Evolutionary conservation across 805 yeast genomes (phyloP), one percentile per base, ranked within the genome.

Genomic region (Tetrapisispora fleetii): DNA sequence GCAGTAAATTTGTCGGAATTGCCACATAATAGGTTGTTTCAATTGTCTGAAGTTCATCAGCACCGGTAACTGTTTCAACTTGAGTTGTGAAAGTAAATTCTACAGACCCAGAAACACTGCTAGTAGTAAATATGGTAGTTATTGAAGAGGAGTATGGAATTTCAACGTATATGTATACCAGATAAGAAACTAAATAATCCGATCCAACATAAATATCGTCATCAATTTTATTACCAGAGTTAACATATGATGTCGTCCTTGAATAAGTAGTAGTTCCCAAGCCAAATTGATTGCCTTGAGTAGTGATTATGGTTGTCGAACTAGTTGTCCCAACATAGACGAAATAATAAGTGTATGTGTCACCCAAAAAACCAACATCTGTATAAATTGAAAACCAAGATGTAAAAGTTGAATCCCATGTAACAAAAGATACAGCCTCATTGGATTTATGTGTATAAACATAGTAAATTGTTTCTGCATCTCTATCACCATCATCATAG

Each of bases 171-270:
- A 32, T 32, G 21, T 38, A 38, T 13, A 22, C 17, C 22, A 38
- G 18, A 38, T 22, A 22, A 7, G 41, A 21, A 4, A 22, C 21
- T 22, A 38, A 16, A 22, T 38, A 38, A 16, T 38, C 41, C 2
- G 53, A 48, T 21, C 46, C 44, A 22, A 49, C 48, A 18, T 50
- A 52, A 14, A 47, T 24, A 33, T 43, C 38, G 30, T 48, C 49
- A 39, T 50, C 53, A 4, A 27, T 32, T 28, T 54, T 53, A 14
- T 3, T 14, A 22, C 41, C 41, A 14, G 41, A 22, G 2, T 52
- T 54, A 21, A 32, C 33, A 0, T 53, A 48, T 1, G 45, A 32
- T 4, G 35, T 18, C 2, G 43, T 45, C 13, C 43, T 46, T 43
- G 50, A 38, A 13, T 38, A 39, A 14, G 37, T 44, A 14, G 13